These are phyloP conservation scores for Fibroporia radiculosa DNA, from an alignment of 768 basidiomycete species.

Conservation along the genomic window DNA sequence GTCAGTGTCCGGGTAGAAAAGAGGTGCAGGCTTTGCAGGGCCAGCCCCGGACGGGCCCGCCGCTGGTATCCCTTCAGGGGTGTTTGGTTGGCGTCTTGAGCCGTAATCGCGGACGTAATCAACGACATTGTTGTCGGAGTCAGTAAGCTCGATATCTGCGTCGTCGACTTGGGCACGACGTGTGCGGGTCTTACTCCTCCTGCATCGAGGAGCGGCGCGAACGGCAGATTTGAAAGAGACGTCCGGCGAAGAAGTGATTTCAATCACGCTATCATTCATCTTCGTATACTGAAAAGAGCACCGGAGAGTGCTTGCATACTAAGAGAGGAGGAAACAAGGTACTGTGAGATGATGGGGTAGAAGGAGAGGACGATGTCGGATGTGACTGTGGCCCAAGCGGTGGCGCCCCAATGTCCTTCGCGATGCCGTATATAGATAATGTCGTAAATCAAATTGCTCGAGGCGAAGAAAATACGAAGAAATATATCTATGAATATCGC, in stretches of 20 bases:
- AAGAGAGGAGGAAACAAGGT: not conserved
- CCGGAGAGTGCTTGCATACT: not conserved
- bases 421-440: too few species aligned
- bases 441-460: too few species aligned
- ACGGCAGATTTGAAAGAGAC: not conserved
- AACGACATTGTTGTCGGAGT: constrained; percentile 36
- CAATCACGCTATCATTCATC: not conserved
- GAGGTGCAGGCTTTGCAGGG: not conserved
- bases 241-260: constrained; percentile 1
- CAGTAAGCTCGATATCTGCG: constrained; percentile 39
- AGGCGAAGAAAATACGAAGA: too few species aligned
- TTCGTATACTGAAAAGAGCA: not conserved
- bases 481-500: too few species aligned
- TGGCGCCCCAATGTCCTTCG: too few species aligned
- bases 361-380: too few species aligned
- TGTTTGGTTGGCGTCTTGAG: not conserved
- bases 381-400: too few species aligned
- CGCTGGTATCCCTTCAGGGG: not conserved
- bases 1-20: not conserved
- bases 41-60: constrained; percentile 8
- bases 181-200: not conserved
- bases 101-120: too few species aligned
- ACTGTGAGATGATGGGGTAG: not conserved
- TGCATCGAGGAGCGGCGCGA: not conserved
- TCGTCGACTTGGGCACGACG: not conserved